Evolutionary conservation across 345 rosid species (phyloP).

Genomic region (Hypericum androsaemum): DNA sequence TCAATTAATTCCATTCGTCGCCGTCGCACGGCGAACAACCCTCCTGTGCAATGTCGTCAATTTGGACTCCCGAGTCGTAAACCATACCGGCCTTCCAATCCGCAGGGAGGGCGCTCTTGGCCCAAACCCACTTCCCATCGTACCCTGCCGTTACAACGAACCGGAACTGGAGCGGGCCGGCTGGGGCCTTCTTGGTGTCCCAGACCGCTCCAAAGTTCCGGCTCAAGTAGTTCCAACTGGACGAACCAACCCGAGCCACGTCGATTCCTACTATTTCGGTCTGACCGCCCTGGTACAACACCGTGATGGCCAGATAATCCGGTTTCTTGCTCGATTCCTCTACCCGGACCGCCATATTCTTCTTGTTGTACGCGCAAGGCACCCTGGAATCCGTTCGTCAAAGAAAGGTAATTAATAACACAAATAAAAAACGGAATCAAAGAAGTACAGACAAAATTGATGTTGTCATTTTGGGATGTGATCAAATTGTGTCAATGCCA

Average conservation of each 20-base stretch:
- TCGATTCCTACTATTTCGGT: constrained; percentile 76
- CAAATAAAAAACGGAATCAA: no score
- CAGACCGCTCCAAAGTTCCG: constrained; percentile 73
- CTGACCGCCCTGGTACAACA: constrained; percentile 88
- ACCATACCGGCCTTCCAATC: constrained; percentile 50
- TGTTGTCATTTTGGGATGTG: no score
- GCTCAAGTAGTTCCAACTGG: constrained; percentile 63
- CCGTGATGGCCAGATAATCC: constrained; percentile 54
- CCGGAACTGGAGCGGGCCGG: constrained; percentile 64
- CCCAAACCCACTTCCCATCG: constrained; percentile 82
- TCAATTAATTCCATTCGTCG: constrained; percentile 34
- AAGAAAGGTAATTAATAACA: no score
- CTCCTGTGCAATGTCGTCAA: constrained; percentile 73
- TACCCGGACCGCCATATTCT: constrained; percentile 67
- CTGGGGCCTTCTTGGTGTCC: constrained; percentile 59
- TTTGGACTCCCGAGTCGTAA: constrained; percentile 70
- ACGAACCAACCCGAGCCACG: constrained; percentile 61
- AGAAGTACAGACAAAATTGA: no score
- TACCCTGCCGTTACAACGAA: constrained; percentile 67
- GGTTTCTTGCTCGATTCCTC: constrained; percentile 86
- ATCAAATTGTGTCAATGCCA: no score
- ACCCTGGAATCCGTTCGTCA: constrained; percentile 33
- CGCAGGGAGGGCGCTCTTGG: constrained; percentile 55
- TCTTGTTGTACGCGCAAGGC: constrained; percentile 58
- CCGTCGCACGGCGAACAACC: constrained; percentile 63